Conservation (phyloP, 1,284 basidiomycete genomes). For the Fistulinella staudtii region DNA sequence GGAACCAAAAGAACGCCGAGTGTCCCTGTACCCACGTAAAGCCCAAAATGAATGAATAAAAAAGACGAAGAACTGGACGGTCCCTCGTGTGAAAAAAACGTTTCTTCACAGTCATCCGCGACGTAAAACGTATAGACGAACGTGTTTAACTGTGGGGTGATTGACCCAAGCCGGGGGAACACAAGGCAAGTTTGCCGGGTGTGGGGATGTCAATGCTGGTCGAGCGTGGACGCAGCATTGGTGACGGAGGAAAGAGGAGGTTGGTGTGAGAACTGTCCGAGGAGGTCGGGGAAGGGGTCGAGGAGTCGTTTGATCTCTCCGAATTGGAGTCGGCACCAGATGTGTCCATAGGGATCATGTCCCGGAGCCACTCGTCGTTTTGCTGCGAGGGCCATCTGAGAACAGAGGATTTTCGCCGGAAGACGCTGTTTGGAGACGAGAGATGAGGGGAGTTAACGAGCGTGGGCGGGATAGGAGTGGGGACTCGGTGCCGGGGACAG, state of each 20-base stretch:
- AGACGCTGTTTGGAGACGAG: slow-evolving; percentile 45
- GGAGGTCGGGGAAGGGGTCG: slow-evolving; percentile 22
- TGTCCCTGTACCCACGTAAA: slow-evolving; percentile 17
- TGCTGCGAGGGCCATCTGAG: slow-evolving; percentile 41
- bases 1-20: slow-evolving; percentile 7
- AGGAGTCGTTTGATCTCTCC: slow-evolving; percentile 9
- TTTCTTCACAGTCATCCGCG: slow-evolving; percentile 13
- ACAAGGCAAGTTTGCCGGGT: slow-evolving; percentile 9
- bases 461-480: slow-evolving; percentile 53
- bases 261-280: slow-evolving; percentile 20
- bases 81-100: slow-evolving; percentile 28
- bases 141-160: slow-evolving; percentile 10
- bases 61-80: slow-evolving; percentile 4
- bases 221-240: slow-evolving; percentile 25
- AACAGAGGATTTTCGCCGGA: slow-evolving; percentile 35
- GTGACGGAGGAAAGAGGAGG: slow-evolving; percentile 17
- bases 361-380: slow-evolving; percentile 58
- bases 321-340: slow-evolving; percentile 10
- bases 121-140: slow-evolving; percentile 26
- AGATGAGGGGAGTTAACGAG: slow-evolving; percentile 52
- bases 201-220: slow-evolving; percentile 14
- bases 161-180: slow-evolving; percentile 11
- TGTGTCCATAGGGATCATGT: slow-evolving; percentile 47
- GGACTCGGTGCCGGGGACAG: slow-evolving; percentile 9
- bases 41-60: slow-evolving; percentile 18